phyloP scores from a whole-genome alignment of 2,329 filamentous ascomycete genomes.

The Fusarium foetens region DNA sequence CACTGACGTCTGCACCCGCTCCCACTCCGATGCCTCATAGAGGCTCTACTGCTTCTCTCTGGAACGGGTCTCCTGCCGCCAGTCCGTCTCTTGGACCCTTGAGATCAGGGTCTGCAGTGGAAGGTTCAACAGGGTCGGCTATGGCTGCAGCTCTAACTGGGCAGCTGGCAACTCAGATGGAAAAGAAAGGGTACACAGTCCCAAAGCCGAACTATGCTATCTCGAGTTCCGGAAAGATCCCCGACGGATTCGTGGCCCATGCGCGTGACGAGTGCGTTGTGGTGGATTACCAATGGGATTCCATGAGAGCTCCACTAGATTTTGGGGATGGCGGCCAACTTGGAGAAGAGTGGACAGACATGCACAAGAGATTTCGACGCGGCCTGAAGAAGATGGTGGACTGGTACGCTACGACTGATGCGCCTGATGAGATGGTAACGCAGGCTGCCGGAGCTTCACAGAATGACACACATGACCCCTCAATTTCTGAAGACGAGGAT shows the following conservation, averaged over 20 bases:
- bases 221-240: slow-evolving; percentile 82
- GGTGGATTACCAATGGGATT: slow-evolving; percentile 97
- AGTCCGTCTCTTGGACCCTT: slow-evolving; percentile 39
- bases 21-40: slow-evolving; percentile 30
- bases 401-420: slow-evolving; percentile 76
- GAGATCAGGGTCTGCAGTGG: slow-evolving; percentile 36
- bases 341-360: slow-evolving; percentile 93
- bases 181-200: slow-evolving; percentile 70
- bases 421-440: slow-evolving; percentile 62
- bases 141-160: slow-evolving; percentile 51
- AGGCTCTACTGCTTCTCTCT: slow-evolving; percentile 45
- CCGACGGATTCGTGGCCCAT: slow-evolving; percentile 87
- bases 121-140: slow-evolving; percentile 45
- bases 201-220: slow-evolving; percentile 87
- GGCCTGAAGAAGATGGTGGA: slow-evolving; percentile 82
- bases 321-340: slow-evolving; percentile 91
- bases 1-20: slow-evolving; percentile 49
- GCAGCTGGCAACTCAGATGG: slow-evolving; percentile 37
- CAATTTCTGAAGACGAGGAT: slow-evolving; percentile 64
- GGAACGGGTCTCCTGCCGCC: slow-evolving; percentile 48
- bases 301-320: slow-evolving; percentile 77
- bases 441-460: slow-evolving; percentile 40
- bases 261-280: slow-evolving; percentile 86
- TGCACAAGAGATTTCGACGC: slow-evolving; percentile 89
- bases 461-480: slow-evolving; percentile 48